These are phyloP conservation scores for Lactarius hatsudake DNA, from an alignment of 768 basidiomycete genomes.

Conservation along the genomic window DNA sequence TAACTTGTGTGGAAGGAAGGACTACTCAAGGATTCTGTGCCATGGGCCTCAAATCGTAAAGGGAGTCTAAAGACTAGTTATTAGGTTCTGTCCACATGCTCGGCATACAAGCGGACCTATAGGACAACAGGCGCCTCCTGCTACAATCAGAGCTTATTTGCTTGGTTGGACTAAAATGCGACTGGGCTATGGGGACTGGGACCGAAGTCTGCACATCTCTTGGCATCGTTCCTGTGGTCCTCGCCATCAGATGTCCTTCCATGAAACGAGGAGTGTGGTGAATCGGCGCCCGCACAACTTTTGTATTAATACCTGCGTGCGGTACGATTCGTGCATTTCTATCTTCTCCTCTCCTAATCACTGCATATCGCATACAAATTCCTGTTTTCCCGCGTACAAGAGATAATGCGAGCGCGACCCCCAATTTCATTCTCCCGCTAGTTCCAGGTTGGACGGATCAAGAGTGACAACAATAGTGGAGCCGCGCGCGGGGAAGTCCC, in stretches of 20 bases:
- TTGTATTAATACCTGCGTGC: not conserved
- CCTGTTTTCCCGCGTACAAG: not conserved
- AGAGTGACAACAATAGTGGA: not conserved
- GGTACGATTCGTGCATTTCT: not conserved
- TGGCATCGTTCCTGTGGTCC: not conserved
- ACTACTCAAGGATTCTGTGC: too few relatives aligned
- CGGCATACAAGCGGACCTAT: constrained; percentile 6
- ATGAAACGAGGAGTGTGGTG: not conserved
- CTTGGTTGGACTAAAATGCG: not conserved
- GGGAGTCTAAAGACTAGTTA: not conserved
- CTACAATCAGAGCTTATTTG: not conserved
- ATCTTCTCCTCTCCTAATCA: not conserved
- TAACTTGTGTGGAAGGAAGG: too few relatives aligned
- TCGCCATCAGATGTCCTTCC: not conserved
- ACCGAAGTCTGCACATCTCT: not conserved
- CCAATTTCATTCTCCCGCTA: not conserved
- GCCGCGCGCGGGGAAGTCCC: not conserved
- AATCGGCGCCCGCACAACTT: not conserved
- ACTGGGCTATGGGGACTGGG: not conserved
- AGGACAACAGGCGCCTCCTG: not conserved
- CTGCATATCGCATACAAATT: not conserved
- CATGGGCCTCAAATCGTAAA: not conserved
- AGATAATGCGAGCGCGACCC: not conserved
- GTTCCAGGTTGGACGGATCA: not conserved
- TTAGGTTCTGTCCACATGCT: constrained; percentile 2